Evolutionary conservation across 345 rosid genomes (phyloP).

Genomic region (Rhodamnia rubescens): DNA sequence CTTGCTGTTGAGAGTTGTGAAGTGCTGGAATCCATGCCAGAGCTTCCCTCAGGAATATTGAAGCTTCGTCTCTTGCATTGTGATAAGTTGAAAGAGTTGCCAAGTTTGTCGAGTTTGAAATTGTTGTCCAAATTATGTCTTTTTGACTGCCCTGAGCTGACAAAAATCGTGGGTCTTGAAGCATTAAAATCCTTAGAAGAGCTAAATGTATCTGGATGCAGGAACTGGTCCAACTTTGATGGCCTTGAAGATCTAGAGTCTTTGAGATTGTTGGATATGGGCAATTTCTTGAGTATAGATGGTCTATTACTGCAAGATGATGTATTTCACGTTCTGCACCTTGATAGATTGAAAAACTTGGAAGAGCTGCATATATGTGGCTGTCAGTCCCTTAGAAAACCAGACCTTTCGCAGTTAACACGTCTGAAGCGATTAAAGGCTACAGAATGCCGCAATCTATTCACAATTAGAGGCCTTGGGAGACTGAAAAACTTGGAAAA

Average conservation of each 20-base stretch:
- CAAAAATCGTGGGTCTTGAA: background rate
- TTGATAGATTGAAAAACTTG: no score
- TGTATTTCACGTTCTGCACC: no score
- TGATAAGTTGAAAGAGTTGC: slow-evolving; percentile 1
- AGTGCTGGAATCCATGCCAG: background rate
- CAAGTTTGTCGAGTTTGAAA: background rate
- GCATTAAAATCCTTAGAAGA: background rate
- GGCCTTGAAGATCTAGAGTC: background rate
- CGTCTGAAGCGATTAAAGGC: background rate
- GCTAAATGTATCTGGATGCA: background rate
- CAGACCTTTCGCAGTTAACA: background rate
- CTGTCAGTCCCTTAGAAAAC: background rate
- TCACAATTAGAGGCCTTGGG: no score
- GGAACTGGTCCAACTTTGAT: background rate
- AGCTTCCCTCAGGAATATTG: background rate
- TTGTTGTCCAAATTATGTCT: background rate
- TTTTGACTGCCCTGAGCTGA: background rate
- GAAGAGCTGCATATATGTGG: background rate
- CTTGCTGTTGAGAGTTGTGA: background rate
- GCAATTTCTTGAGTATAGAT: no score
- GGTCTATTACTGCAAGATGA: no score
- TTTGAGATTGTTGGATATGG: background rate
- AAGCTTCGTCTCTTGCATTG: background rate
- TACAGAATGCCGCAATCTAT: background rate
- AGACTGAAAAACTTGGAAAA: background rate